Conservation (phyloP, 2,329 filamentous ascomycete genomes). For the Periconia sp. region DNA sequence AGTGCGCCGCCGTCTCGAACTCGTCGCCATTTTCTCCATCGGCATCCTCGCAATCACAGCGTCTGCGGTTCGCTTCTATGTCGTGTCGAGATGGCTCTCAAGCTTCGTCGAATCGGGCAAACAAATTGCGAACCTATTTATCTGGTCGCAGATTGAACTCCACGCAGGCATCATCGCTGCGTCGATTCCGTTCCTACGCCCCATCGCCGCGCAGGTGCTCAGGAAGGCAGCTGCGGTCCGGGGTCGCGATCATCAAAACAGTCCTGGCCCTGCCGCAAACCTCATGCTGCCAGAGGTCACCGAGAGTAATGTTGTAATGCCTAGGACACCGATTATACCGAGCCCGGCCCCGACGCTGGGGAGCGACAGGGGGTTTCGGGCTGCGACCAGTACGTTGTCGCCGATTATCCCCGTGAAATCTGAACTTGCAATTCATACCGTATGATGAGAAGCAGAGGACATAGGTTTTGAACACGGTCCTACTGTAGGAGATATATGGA, state of each 20-base stretch:
- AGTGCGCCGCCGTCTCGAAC: conserved; percentile 50
- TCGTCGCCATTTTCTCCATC: conserved; percentile 42
- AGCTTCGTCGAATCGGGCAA: conserved; percentile 14
- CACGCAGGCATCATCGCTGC: conserved; percentile 33
- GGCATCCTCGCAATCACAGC: conserved; percentile 34
- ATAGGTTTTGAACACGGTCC: neutral
- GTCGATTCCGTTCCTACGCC: conserved; percentile 36
- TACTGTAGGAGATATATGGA: too few relatives aligned
- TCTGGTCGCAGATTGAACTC: conserved; percentile 37
- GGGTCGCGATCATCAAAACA: conserved; percentile 12
- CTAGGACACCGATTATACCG: conserved; percentile 26
- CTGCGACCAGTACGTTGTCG: conserved; percentile 12
- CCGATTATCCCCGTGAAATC: conserved; percentile 17
- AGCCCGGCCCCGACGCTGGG: conserved; percentile 22
- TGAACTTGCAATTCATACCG: conserved; percentile 2
- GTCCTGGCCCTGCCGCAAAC: conserved; percentile 13
- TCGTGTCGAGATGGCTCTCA: conserved; percentile 30
- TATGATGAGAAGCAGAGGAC: neutral
- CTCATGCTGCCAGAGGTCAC: conserved; percentile 10
- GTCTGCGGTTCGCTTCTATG: conserved; percentile 30
- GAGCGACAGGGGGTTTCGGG: conserved; percentile 16
- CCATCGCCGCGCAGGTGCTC: conserved; percentile 20
- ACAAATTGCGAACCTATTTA: conserved; percentile 22
- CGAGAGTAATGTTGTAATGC: conserved; percentile 9
- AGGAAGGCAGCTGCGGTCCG: neutral